Evolutionary conservation across 805 yeast species (phyloP), one percentile per base, ranked within the genome.

Genomic region (Candida qinlingensis): DNA sequence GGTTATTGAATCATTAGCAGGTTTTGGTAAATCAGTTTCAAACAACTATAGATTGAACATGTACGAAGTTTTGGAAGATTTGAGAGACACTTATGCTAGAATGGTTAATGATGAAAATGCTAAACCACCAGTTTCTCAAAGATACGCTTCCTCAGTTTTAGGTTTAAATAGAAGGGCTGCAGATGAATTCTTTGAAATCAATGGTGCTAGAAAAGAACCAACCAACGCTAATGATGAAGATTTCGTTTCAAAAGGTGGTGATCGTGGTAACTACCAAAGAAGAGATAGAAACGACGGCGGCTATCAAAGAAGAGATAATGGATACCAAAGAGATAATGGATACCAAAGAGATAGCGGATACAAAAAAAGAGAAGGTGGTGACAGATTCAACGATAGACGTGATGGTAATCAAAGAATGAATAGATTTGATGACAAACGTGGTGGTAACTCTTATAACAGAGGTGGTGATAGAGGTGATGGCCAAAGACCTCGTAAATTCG

Each of bases 1-100:
- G 41, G 60, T 65, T 12, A 39, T 70, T 7, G 62, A 67, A 36
- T 63, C 71, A 39, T 53, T 69, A 27, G 59, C 71, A n/a, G 70
- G 73, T 12, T 63, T 58, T 50, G 61, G 68, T 52, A 67, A 68
- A 54, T 61, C 72, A 13, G 58, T 64, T 37, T 51, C 61, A 26
- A 60, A 59, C 30, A 62, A 61, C 46, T 66, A 69, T 48, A 62
- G 63, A 27, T 56, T 73, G 37, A 56, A 65, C 46, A 60, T 62
- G 42, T 55, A 56, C 9, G 64, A 57, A 13, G 50, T 68, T 19
- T 59, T 71, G 28, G 57, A 60, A 25, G 75, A 71, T 49, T 54
- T 67, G 31, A 57, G 65, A 27, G 56, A 45, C 52, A 64, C 62
- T 35, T 60, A 51, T 51, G 62, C 52, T 39, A 66, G 46, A 62